These are phyloP conservation scores for Hemisphaericaspora xylanilytica DNA, from an alignment of 1,139 yeast genomes.

Conservation along the genomic window DNA sequence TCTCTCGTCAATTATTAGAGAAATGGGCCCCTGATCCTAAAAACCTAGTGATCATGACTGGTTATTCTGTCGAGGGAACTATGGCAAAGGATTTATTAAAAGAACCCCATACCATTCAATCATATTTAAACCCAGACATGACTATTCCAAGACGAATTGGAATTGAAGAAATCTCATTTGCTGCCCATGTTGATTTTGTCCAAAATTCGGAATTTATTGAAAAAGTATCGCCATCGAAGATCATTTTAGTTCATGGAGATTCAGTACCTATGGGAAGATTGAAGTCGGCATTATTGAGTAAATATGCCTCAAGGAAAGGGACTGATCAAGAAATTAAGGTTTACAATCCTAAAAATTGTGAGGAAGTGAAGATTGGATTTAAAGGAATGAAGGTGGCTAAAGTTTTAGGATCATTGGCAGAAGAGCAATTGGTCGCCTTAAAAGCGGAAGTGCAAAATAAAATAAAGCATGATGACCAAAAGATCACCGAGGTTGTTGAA, in stretches of 20 bases:
- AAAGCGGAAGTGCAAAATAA: constrained; percentile 30
- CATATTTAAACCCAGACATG: constrained; percentile 73
- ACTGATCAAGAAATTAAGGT: constrained; percentile 92
- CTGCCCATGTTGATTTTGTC: constrained; percentile 97
- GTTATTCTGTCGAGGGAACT: constrained; percentile 97
- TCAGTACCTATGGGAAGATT: constrained; percentile 96
- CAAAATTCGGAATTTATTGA: constrained; percentile 92
- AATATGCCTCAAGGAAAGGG: constrained; percentile 76
- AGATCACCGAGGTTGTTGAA: constrained; percentile 20
- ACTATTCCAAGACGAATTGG: constrained; percentile 82
- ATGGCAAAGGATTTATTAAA: constrained; percentile 88
- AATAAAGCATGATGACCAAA: constrained; percentile 17
- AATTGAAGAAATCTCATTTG: constrained; percentile 95
- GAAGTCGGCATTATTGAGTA: constrained; percentile 86
- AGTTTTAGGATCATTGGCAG: constrained; percentile 77
- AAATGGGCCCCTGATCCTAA: constrained; percentile 98
- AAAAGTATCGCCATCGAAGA: constrained; percentile 75
- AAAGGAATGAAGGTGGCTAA: constrained; percentile 84
- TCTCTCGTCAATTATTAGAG: constrained; percentile 85
- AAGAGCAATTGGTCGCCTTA: constrained; percentile 37
- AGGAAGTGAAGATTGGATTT: constrained; percentile 70
- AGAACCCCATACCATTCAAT: constrained; percentile 87
- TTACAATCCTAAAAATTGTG: constrained; percentile 90
- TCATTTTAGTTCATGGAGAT: constrained; percentile 96
- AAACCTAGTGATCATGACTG: constrained; percentile 84